A percentile compares a stretch with the other conserved stretches of the same genome.
Conservation (phyloP, 2,329 filamentous ascomycete species). For the Cordyceps cateniannulata region DNA sequence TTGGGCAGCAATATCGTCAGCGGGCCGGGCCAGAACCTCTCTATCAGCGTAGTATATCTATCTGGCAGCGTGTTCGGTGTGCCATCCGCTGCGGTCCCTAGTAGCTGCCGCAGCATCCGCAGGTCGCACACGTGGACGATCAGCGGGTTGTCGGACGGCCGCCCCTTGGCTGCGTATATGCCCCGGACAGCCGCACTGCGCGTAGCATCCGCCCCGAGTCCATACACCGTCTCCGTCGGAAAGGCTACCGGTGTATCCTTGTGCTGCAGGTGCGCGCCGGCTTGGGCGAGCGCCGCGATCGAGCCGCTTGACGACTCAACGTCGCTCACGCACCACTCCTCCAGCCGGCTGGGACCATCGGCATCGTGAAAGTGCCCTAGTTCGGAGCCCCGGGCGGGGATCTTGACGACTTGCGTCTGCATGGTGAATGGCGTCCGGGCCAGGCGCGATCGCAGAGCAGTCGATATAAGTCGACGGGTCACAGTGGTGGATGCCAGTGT, state of each 20-base stretch:
- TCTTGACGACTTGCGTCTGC: conserved; percentile 34
- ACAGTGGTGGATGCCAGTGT: conserved; percentile 8
- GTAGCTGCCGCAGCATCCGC: conserved; percentile 61
- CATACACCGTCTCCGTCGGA: conserved; percentile 96
- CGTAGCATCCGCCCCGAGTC: conserved; percentile 92
- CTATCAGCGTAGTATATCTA: conserved; percentile 73
- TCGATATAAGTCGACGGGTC: conserved; percentile 13
- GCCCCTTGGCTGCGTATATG: conserved; percentile 87
- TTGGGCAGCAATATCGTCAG: conserved; percentile 84
- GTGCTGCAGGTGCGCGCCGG: conserved; percentile 58
- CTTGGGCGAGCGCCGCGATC: conserved; percentile 47
- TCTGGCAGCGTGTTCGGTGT: conserved; percentile 50
- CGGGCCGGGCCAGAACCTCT: conserved; percentile 88
- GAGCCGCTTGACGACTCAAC: conserved; percentile 22
- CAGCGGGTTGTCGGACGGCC: conserved; percentile 89
- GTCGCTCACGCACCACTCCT: conserved; percentile 35
- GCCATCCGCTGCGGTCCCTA: conserved; percentile 31
- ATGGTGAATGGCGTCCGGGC: conserved; percentile 21
- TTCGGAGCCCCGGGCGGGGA: conserved; percentile 22
- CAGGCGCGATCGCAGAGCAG: conserved; percentile 6
- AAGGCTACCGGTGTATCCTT: conserved; percentile 80
- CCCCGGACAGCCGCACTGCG: conserved; percentile 74
- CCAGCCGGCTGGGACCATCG: conserved; percentile 26
- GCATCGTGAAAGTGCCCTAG: conserved; percentile 29
- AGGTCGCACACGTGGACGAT: conserved; percentile 88